Conservation (phyloP, 1,139 yeast genomes). For the Saccharomyces hybrid region DNA sequence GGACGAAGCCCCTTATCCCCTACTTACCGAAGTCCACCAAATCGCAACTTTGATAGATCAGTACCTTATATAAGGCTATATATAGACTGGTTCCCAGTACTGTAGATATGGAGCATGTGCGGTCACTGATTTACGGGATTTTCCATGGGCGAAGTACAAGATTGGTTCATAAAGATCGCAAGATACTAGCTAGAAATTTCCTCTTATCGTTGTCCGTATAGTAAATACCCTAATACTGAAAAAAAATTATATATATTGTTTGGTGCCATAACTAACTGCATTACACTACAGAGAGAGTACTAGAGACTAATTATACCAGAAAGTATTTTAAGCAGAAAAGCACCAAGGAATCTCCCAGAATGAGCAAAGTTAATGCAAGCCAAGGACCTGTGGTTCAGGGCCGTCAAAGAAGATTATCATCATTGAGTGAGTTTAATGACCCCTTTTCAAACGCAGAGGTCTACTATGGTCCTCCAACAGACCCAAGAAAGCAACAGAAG, state of each 20-base stretch:
- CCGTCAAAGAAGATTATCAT: slow-evolving; percentile 24
- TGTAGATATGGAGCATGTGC: background rate
- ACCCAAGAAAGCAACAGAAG: slow-evolving; percentile 36
- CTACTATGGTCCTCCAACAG: slow-evolving; percentile 60
- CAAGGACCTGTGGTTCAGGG: slow-evolving; percentile 5
- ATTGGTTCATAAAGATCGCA: background rate
- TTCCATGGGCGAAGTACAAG: background rate
- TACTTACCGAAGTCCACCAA: background rate
- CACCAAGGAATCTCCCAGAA: background rate
- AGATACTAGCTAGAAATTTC: background rate
- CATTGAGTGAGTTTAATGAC: slow-evolving; percentile 34
- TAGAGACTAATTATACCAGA: background rate
- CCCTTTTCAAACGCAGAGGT: slow-evolving; percentile 65
- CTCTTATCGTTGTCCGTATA: background rate
- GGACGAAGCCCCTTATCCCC: slow-evolving; percentile 1
- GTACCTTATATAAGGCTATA: background rate
- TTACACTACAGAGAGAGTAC: background rate
- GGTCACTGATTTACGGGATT: background rate
- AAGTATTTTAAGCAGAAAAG: background rate
- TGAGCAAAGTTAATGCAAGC: background rate
- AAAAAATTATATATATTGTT: background rate
- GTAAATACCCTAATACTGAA: background rate
- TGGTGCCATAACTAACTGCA: background rate
- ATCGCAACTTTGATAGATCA: background rate
- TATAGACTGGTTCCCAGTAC: background rate